These are phyloP conservation scores for Nicotiana undulata DNA, from an alignment of 257 asterid species.

Conservation along the genomic window DNA sequence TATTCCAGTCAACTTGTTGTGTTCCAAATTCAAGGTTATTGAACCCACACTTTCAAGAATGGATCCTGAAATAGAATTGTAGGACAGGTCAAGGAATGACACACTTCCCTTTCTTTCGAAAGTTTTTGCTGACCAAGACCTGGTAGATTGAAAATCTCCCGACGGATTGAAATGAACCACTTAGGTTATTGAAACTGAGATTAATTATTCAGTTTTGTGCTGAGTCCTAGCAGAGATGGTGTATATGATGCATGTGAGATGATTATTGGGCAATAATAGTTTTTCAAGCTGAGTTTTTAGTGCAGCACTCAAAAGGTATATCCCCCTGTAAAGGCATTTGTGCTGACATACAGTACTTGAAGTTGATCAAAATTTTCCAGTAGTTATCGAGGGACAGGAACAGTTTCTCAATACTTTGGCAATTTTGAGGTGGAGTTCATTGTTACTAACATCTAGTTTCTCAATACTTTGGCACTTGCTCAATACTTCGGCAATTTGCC, in stretches of 20 bases:
- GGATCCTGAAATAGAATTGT: conserved; percentile 50
- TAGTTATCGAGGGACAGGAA: conserved; percentile 34
- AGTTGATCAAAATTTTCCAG: conserved; percentile 46
- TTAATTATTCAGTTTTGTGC: too few relatives aligned
- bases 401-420: too few relatives aligned
- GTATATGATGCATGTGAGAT: conserved; percentile 38
- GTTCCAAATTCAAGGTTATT: conserved; percentile 66
- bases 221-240: conserved; percentile 49
- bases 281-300: conserved; percentile 25
- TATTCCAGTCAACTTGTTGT: conserved; percentile 52
- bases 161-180: too few relatives aligned
- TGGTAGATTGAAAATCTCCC: conserved; percentile 14
- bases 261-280: conserved; percentile 53
- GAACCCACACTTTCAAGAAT: conserved; percentile 60
- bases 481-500: too few relatives aligned
- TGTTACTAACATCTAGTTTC: too few relatives aligned
- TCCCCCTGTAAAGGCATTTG: conserved; percentile 55
- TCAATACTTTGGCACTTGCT: too few relatives aligned
- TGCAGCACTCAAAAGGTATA: conserved; percentile 58
- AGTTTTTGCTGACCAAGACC: conserved; percentile 14
- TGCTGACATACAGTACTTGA: conserved; percentile 64
- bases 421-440: too few relatives aligned
- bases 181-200: too few relatives aligned
- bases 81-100: conserved; percentile 37
- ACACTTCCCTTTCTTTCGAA: conserved; percentile 52